Evolutionary conservation across 805 yeast genomes (phyloP), one percentile per base, ranked within the genome.

Genomic region (Starmerella khaoyaiensis): DNA sequence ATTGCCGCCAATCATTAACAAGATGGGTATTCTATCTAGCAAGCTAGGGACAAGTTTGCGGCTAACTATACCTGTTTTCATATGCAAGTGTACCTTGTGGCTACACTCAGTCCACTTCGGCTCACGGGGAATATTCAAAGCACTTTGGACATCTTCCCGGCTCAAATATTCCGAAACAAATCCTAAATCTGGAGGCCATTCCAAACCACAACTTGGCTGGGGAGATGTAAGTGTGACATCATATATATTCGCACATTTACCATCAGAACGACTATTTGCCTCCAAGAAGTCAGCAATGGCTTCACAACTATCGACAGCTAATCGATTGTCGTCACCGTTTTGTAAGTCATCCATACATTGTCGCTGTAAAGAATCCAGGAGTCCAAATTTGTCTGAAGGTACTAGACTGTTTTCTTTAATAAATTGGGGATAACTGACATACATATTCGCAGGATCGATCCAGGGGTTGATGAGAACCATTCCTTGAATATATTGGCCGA

Each of bases 381-480:
- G 45, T 20, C 52, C 55, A 12, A 42, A 44, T 5, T 32, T 30
- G 8, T 47, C 16, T 26, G 47, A 49, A 4, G 56, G 46, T 15
- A 87, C 58, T 4, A 87, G 46, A 0, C 75, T 76, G 12, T 71
- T 65, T 15, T 74, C 67, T 19, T 73, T 45, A 0, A 79, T 68
- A 56, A 71, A 84, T 1, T 93, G 93, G 24, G 80, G 58, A 49
- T 78, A 81, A 14, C 93, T 72, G 42, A 82, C 64, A 36, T 87
- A 76, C 62, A 90, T 98, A 29, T 71, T 68, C 44, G 76, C 71
- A 1, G 97, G 96, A 32, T 83, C 86, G 11, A 86, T 72, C 94
- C 94, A 87, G 1, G 95, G 96, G 59, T 87, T 87, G 12, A 95
- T 95, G 40, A 90, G 76, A 45, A 84, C 46, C 7, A 83, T 54